A percentile compares a stretch with the other conserved stretches of the same genome.
phyloP scores from a whole-genome alignment of 345 rosid species.

The Bruguiera sexangula region DNA sequence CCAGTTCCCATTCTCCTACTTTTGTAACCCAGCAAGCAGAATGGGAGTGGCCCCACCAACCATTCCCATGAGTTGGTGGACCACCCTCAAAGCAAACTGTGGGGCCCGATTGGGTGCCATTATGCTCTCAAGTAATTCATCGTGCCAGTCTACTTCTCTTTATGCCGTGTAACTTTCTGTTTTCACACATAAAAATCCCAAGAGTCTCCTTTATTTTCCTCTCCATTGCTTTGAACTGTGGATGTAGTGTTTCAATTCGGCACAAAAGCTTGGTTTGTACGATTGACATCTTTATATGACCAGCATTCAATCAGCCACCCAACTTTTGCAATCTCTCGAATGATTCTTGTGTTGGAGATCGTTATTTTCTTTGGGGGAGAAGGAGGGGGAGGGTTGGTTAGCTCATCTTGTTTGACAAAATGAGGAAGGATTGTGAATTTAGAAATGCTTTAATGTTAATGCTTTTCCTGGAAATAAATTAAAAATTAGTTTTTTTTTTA shows the following conservation, averaged over 20 bases:
- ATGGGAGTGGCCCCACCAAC: slow-evolving; percentile 27
- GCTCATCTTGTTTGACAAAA: slow-evolving; percentile 11
- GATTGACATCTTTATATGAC: too few species aligned
- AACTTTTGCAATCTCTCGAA: not conserved
- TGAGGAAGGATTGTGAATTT: not conserved
- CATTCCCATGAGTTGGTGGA: slow-evolving; percentile 31
- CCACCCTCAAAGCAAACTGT: slow-evolving; percentile 31
- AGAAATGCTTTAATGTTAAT: not conserved
- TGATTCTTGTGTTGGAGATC: not conserved
- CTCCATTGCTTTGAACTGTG: too few species aligned
- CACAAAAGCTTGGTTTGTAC: too few species aligned
- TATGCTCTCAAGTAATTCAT: slow-evolving; percentile 18
- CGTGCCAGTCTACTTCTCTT: slow-evolving; percentile 3
- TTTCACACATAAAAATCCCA: not conserved
- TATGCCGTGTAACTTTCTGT: not conserved
- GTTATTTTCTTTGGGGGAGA: not conserved
- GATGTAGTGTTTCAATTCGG: too few species aligned
- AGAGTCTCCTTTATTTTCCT: too few species aligned
- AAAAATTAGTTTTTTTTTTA: too few species aligned
- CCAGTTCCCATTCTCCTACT: not conserved
- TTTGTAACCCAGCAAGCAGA: slow-evolving; percentile 11
- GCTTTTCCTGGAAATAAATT: not conserved
- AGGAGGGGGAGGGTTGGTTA: not conserved
- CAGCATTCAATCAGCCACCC: too few species aligned
- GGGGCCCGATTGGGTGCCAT: slow-evolving; percentile 29